phyloP scores from a whole-genome alignment of 345 rosid genomes.

The Erucastrum elatum region DNA sequence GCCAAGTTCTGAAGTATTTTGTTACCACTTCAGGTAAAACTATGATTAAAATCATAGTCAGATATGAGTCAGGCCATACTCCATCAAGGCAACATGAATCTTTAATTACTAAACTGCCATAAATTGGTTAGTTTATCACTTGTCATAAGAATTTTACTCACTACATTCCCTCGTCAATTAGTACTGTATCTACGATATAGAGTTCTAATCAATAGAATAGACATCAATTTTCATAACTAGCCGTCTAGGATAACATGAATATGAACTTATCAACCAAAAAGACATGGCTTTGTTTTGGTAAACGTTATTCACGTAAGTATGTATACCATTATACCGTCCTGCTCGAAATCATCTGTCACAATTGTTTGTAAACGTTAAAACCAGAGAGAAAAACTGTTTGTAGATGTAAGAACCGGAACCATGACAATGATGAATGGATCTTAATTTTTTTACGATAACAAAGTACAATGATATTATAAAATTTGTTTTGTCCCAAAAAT shows the following conservation, averaged over 20 bases:
- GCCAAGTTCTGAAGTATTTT: not conserved
- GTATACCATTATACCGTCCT: not conserved
- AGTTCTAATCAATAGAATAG: not conserved
- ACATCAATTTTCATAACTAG: not conserved
- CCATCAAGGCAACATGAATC: not conserved
- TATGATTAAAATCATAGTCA: not conserved
- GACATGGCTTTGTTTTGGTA: not conserved
- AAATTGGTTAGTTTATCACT: not conserved
- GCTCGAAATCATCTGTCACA: not conserved
- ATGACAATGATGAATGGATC: not conserved
- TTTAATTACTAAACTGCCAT: not conserved
- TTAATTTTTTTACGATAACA: not conserved
- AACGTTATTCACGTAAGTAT: not conserved
- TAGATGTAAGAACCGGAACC: not conserved
- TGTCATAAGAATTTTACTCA: not conserved
- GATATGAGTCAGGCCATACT: not conserved
- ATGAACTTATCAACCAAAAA: not conserved
- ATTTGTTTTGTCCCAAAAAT: not conserved
- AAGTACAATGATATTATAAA: not conserved
- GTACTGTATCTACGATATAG: not conserved
- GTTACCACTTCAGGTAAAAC: not conserved
- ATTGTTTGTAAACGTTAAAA: not conserved
- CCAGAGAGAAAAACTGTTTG: not conserved
- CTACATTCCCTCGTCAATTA: not conserved
- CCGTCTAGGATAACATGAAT: slow-evolving; percentile 1